Conservation (phyloP, 2,329 filamentous ascomycete genomes). For the Ophiostoma ips region DNA sequence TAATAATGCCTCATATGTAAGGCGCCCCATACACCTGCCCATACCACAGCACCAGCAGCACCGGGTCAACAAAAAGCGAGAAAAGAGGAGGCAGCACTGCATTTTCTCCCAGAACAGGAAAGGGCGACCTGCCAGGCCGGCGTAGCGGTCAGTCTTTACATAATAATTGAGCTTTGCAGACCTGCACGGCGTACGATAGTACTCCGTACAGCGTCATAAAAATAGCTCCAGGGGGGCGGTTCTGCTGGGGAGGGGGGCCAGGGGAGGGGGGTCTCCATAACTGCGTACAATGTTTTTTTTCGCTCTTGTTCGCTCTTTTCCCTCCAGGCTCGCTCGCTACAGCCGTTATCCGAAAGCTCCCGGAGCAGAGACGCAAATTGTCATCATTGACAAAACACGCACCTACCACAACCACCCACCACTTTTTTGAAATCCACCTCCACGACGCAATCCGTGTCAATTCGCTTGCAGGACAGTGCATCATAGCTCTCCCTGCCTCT, state of each 20-base stretch:
- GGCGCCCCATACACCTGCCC: background rate
- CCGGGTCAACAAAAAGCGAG: conserved; percentile 10
- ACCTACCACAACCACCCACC: background rate
- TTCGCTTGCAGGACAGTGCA: conserved; percentile 2
- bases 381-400: conserved; percentile 3
- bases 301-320: background rate
- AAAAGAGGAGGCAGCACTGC: background rate
- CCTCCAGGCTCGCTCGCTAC: background rate
- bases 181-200: background rate
- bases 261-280: background rate
- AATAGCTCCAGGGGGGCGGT: conserved; percentile 2
- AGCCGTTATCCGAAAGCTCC: conserved; percentile 13
- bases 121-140: background rate
- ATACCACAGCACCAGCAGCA: background rate
- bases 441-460: conserved; percentile 4
- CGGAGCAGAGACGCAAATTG: conserved; percentile 3
- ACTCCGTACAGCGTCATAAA: background rate
- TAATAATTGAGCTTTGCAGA: background rate
- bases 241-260: background rate
- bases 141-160: background rate
- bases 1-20: conserved; percentile 5
- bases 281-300: conserved; percentile 1
- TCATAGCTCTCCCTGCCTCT: background rate
- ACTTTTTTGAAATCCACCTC: conserved; percentile 4
- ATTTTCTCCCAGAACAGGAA: background rate